Evolutionary conservation across 257 asterid species (phyloP), one percentile per base, ranked within the genome.

Genomic region (Euphrasia confusa): DNA sequence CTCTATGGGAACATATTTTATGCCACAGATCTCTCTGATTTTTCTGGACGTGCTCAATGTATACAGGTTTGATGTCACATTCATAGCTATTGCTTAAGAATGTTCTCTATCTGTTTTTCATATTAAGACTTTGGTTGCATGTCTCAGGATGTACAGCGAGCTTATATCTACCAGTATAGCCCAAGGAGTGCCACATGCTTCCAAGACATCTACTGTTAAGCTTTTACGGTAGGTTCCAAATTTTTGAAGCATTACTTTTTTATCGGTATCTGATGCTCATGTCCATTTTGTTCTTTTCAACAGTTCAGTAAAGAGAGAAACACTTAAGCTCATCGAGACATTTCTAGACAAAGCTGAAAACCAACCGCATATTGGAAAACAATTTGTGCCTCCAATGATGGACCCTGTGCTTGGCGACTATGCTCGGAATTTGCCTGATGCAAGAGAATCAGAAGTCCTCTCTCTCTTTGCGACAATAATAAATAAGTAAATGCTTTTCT

Each of bases 271-370:
- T 67, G 48, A 48, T 21, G 60, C 14, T 49, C 15, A 64, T 68
- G 53, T 14, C 24, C 9, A 13, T 54, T 7, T 26, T 32, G 7
- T 66, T 65, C 39, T 21, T 60, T 53, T 61, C 56, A 69, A 64
- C 97, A 90, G 96, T 68, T 87, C 96, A 4, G 97, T 90, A 60
- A 90, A 90, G 83, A 81, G 95, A 83, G 97, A 90, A 75, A 85
- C 96, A 9, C 77, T 90, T 53, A 87, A 87, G 85, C 94, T 90
- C 63, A 80, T 90, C 35, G 96, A 87, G 79, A 90, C 96, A 54
- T 90, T 87, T 81, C 73, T 90, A 64, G 96, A 87, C 44, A 90
- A 87, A 78, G 90, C 93, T 61, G 96, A 85, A 75, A 90, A 81
- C 53, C 95, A 84, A 65, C 85, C 94, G 56, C 84, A 80, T 56